Base-by-base conservation (phyloP, 1,284 basidiomycete genomes). In the Fistulina hepatica region DNA sequence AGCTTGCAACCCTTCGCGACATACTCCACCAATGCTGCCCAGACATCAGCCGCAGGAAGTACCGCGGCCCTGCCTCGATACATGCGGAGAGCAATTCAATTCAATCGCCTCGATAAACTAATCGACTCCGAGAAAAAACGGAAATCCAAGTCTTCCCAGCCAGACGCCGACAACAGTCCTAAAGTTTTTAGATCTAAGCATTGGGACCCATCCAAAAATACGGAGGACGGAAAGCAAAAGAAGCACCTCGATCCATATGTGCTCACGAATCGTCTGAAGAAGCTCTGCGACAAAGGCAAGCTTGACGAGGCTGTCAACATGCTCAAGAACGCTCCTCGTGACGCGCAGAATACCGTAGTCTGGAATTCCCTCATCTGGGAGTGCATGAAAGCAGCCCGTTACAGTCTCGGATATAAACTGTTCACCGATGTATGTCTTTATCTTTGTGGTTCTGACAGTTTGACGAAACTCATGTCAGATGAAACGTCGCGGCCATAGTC, bases 301-400 rank as follows among this genome's bases (percentile, higher is more conserved):
- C 33, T 81, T 21, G 71, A 76, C 35, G 65, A 63, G 3, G 83
- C 83, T 1, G 61, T 81, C 6, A 49, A 59, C 6, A 65, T 71
- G 50, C 62, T 88, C n/a, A 68, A 76, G 49, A 72, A 64, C 27
- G 57, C 73, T 17, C 81, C 83, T 17, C 56, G 68, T 21, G 78
- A 77, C 48, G 74, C 81, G 0, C 76, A 82, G 52, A 85, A 81
- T 46, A 61, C 69, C 2, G 60, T 66, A 15, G 73, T 79, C 3
- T 88, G 82, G 83, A 84, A 83, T 44, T 81, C 74, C 1, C 52
- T 86, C 41, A 75, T 88, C 23, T 67, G 63, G 57, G 63, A 73
- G 30, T 67, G 68, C 39, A 61, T 81, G 60, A 65, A 70, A 32
- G 68, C 56, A 11, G 57, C 65, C 37, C 67, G 67, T 22, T 79